Evolutionary conservation across 768 basidiomycete species (phyloP), one percentile per base, ranked within the genome.

Genomic region (Rhizopogon roseolus): DNA sequence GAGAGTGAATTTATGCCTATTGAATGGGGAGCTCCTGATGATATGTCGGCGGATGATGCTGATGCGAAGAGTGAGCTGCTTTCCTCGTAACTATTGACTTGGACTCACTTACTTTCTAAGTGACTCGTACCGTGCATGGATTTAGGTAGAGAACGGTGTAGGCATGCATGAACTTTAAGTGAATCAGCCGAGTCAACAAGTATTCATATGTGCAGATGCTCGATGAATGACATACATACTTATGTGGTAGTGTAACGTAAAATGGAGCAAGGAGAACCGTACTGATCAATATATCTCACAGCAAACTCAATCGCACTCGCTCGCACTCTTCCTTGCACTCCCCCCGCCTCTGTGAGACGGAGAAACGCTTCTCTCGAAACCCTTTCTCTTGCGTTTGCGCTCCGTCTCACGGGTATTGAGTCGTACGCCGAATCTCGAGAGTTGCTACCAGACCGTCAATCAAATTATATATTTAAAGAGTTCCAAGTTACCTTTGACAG

Each of bases 401-500:
- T 70, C 68, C 4, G 68, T 68, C 42, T 70, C 68, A 49, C 68
- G 68, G n/a, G 68, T 71, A 52, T 70, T 70, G 25, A 70, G 62
- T n/a, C 68, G 64, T 2, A 70, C 68, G 7, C 68, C 68, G 61
- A 63, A 70, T 46, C 68, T 48, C 5, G 68, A 63, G 14, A 70
- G 70, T 68, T 68, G 68, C 68, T 70, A 52, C 14, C 32, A 48
- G 32, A 22, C 2, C 32, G 44, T 48, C 32, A 48, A 36, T 37
- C 5, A 36, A 16, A 4, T 1, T 6, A 3, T 25, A 14, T 4
- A 14, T 36, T 6, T 17, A 11, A 28, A 3, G 8, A n/a, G 34
- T 2, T 13, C 40, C 17, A 4, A 56, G 61, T 44, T 32, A 81
- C 86, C 76, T 81, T 85, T 25, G 85, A 88, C 52, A 89, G 68